phyloP scores from a whole-genome alignment of 768 basidiomycete genomes.

The Mycena alexandri region DNA sequence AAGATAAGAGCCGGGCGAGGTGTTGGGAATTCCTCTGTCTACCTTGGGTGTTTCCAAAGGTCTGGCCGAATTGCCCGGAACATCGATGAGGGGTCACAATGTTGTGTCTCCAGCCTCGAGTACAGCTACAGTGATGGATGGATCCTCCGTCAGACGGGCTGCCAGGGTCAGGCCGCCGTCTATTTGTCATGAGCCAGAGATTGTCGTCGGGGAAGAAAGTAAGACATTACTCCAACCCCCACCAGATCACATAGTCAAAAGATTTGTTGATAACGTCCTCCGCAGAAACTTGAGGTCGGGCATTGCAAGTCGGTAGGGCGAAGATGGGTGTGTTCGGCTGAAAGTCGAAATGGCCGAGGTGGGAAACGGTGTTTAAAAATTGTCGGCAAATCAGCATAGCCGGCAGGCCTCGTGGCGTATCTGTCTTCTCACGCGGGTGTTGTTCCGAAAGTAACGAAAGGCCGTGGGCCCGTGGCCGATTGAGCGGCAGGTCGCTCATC shows the following conservation, averaged over 20 bases:
- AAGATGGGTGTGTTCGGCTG: not conserved
- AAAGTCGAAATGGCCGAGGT: too few relatives aligned
- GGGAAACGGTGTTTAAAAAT: too few relatives aligned
- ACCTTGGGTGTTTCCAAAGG: constrained; percentile 47
- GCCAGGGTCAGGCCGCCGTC: constrained; percentile 57
- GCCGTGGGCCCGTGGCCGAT: too few relatives aligned
- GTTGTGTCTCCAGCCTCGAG: constrained; percentile 52
- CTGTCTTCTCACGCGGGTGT: too few relatives aligned
- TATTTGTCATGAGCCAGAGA: not conserved
- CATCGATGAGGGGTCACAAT: constrained; percentile 48
- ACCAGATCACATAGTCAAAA: constrained; percentile 49
- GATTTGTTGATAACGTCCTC: constrained; percentile 27
- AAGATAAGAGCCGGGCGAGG: not conserved
- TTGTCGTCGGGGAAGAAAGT: not conserved
- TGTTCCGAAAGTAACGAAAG: too few relatives aligned
- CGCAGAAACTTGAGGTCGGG: constrained; percentile 12
- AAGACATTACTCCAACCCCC: constrained; percentile 41
- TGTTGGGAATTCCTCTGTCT: not conserved
- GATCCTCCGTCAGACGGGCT: constrained; percentile 55
- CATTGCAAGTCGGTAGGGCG: constrained; percentile 8
- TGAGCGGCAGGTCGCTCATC: too few relatives aligned
- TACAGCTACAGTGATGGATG: constrained; percentile 52
- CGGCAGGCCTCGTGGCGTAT: too few relatives aligned
- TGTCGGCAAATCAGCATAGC: too few relatives aligned
- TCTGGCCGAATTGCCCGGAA: constrained; percentile 50